Conservation (phyloP, 768 basidiomycete genomes). For the Termitomyces sp. region DNA sequence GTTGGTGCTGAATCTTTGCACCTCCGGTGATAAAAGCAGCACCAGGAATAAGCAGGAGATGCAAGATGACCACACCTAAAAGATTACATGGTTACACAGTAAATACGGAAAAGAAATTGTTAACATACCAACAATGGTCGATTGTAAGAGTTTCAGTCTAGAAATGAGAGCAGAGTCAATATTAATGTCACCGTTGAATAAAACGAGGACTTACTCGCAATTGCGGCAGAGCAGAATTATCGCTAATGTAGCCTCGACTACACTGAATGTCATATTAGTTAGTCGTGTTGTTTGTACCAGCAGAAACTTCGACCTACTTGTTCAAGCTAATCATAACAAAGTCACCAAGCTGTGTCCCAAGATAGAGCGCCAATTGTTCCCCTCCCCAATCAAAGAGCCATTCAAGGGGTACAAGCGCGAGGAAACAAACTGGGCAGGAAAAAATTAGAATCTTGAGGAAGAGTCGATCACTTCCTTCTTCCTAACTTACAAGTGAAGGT, state of each 20-base stretch:
- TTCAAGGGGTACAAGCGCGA: slow-evolving; percentile 63
- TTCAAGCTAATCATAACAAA: slow-evolving; percentile 34
- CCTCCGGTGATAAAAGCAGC: slow-evolving; percentile 68
- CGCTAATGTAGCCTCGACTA: slow-evolving; percentile 67
- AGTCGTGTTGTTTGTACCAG: not conserved
- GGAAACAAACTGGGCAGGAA: slow-evolving; percentile 45
- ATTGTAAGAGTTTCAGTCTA: slow-evolving; percentile 60
- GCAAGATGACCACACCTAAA: slow-evolving; percentile 65
- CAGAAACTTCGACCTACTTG: slow-evolving; percentile 11
- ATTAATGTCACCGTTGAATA: not conserved
- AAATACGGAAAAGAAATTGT: not conserved
- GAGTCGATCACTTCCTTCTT: not conserved
- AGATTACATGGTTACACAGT: not conserved
- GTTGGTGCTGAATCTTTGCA: slow-evolving; percentile 59
- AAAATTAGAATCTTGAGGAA: not conserved
- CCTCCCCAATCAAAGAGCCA: slow-evolving; percentile 61
- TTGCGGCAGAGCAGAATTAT: slow-evolving; percentile 55
- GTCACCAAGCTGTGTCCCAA: slow-evolving; percentile 61
- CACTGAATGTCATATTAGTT: slow-evolving; percentile 25
- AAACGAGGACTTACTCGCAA: slow-evolving; percentile 46
- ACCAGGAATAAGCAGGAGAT: slow-evolving; percentile 67
- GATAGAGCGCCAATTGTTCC: slow-evolving; percentile 49
- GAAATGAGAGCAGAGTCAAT: not conserved
- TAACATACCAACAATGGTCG: slow-evolving; percentile 58
- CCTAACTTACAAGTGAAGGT: slow-evolving; percentile 30